phyloP scores from a whole-genome alignment of 768 basidiomycete species.

The Suillus spraguei region DNA sequence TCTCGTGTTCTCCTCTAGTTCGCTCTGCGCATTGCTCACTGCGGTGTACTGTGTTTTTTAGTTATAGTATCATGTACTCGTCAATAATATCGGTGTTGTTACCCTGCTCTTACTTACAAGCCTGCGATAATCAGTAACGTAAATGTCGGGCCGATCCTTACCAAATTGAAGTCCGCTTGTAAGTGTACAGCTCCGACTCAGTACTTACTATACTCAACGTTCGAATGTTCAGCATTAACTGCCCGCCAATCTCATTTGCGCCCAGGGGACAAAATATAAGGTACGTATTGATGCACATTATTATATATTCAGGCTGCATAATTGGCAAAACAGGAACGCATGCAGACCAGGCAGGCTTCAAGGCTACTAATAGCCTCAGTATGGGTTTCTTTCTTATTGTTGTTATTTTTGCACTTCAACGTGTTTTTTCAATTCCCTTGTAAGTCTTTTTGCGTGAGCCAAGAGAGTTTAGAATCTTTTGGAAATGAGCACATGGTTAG shows the following conservation, averaged over 20 bases:
- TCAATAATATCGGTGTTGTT: background rate
- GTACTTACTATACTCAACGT: no score
- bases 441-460: conserved; percentile 18
- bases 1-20: conserved; percentile 6
- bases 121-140: background rate
- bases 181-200: no score
- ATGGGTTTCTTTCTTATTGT: conserved; percentile 27
- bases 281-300: conserved; percentile 27
- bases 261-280: conserved; percentile 30
- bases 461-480: conserved; percentile 12
- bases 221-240: no score
- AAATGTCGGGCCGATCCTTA: background rate
- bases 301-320: conserved; percentile 5
- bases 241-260: conserved; percentile 16
- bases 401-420: conserved; percentile 17
- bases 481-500: conserved; percentile 10
- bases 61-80: conserved; percentile 3
- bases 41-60: background rate
- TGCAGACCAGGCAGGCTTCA: conserved; percentile 11
- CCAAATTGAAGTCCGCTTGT: conserved; percentile 13
- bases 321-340: conserved; percentile 3
- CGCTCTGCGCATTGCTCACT: background rate
- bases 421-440: conserved; percentile 11
- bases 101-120: no score
- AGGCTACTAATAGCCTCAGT: conserved; percentile 17